Conservation (phyloP, 192 early-diverging fungal genomes). For the Backusella liffmaniae region DNA sequence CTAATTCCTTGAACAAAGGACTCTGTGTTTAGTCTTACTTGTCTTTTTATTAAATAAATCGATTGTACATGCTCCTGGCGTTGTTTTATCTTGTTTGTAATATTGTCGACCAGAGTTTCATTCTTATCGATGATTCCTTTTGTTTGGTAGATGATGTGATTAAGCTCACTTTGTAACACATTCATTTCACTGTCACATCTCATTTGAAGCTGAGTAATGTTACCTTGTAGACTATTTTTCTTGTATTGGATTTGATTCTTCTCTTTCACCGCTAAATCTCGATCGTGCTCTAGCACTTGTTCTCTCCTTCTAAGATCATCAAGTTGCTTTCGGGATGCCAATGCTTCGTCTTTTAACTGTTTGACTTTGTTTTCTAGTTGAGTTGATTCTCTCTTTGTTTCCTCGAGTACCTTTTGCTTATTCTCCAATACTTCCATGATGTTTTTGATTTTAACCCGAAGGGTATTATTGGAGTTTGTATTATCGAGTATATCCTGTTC, state of each 20-base stretch:
- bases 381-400: conserved; percentile 17
- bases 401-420: conserved; percentile 29
- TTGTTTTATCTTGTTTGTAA: conserved; percentile 3
- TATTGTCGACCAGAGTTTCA: conserved; percentile 2
- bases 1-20: conserved; percentile 4
- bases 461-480: conserved; percentile 19
- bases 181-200: conserved; percentile 17
- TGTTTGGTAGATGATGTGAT: background rate
- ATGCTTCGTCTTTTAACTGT: conserved; percentile 29
- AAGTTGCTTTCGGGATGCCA: conserved; percentile 24
- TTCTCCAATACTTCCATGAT: conserved; percentile 32
- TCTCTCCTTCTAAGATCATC: conserved; percentile 24
- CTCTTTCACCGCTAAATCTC: conserved; percentile 16
- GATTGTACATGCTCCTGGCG: background rate
- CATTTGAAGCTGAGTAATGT: background rate
- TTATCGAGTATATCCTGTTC: conserved; percentile 7
- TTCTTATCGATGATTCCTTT: conserved; percentile 9
- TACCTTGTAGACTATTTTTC: conserved; percentile 10
- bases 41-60: background rate
- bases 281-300: conserved; percentile 15
- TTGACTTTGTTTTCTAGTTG: conserved; percentile 29
- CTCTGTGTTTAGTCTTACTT: background rate
- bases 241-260: conserved; percentile 26
- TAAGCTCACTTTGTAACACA: conserved; percentile 9
- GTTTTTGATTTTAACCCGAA: conserved; percentile 20